A percentile compares a stretch with the other conserved stretches of the same genome.
These are phyloP conservation scores for Dichotomopilus funicola DNA, from an alignment of 2,329 filamentous ascomycete genomes.

Conservation along the genomic window DNA sequence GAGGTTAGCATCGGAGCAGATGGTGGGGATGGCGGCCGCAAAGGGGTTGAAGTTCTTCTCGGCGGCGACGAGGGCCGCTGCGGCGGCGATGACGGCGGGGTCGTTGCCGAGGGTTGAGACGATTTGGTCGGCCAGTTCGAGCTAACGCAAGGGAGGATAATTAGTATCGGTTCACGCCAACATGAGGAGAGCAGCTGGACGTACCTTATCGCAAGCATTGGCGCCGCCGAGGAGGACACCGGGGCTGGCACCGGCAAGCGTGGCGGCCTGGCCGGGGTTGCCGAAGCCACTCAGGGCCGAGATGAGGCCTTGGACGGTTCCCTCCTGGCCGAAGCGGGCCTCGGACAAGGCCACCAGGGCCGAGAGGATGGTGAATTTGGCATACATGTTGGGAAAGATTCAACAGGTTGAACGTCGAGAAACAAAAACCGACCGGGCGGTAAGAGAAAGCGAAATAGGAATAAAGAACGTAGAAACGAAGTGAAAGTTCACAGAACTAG, in stretches of 20 bases:
- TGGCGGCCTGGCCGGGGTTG: conserved; percentile 53
- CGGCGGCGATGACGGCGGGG: conserved; percentile 52
- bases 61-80: conserved; percentile 57
- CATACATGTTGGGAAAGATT: conserved; percentile 20
- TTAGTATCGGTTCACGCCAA: background rate
- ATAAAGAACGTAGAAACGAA: conserved; percentile 23
- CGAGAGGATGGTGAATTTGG: conserved; percentile 20
- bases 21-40: conserved; percentile 49
- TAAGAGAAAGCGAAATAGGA: conserved; percentile 5
- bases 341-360: conserved; percentile 39
- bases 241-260: conserved; percentile 56
- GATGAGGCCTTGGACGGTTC: conserved; percentile 49
- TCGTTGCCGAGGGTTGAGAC: conserved; percentile 54
- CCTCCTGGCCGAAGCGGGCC: conserved; percentile 59
- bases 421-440: conserved; percentile 13
- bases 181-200: background rate
- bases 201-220: conserved; percentile 59
- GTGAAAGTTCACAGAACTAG: conserved; percentile 27
- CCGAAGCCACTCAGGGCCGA: conserved; percentile 48
- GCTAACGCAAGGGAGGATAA: conserved; percentile 33
- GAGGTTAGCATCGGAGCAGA: conserved; percentile 58
- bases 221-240: conserved; percentile 57
- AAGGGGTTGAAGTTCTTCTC: conserved; percentile 72
- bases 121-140: conserved; percentile 58
- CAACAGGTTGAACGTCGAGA: conserved; percentile 12